These are phyloP conservation scores for Talaromyces sp. DNA, from an alignment of 2,329 filamentous ascomycete species.

Conservation along the genomic window DNA sequence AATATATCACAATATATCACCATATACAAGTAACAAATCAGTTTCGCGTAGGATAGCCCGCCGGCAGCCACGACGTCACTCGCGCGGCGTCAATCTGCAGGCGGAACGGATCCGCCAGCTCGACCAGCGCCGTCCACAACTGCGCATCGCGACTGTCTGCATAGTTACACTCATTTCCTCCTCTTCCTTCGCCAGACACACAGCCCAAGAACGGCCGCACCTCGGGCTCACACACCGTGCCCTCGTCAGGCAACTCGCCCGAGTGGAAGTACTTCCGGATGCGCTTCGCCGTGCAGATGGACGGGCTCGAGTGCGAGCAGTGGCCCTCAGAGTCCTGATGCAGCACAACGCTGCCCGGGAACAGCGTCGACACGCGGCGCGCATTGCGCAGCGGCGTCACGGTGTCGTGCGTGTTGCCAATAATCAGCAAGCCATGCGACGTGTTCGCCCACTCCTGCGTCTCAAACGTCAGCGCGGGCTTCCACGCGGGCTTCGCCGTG, in stretches of 20 bases:
- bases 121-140: conserved; percentile 1
- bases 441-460: conserved; percentile 1
- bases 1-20: background rate
- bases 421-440: background rate
- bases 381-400: conserved; percentile 3
- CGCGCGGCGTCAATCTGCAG: background rate
- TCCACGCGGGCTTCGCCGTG: background rate
- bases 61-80: background rate
- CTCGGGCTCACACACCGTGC: background rate
- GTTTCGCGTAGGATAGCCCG: background rate
- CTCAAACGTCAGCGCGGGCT: background rate
- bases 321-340: conserved; percentile 2
- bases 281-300: background rate
- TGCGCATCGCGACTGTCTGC: background rate
- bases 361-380: background rate
- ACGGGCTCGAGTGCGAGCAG: conserved; percentile 1
- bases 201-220: background rate
- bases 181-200: background rate
- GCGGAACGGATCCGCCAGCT: conserved; percentile 3
- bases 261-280: conserved; percentile 1
- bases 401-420: conserved; percentile 1
- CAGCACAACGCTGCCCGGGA: background rate
- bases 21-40: no score
- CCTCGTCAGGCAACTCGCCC: background rate
- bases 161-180: background rate